phyloP scores from a whole-genome alignment of 176 grass and related monocot species.

The Carex scoparia region DNA sequence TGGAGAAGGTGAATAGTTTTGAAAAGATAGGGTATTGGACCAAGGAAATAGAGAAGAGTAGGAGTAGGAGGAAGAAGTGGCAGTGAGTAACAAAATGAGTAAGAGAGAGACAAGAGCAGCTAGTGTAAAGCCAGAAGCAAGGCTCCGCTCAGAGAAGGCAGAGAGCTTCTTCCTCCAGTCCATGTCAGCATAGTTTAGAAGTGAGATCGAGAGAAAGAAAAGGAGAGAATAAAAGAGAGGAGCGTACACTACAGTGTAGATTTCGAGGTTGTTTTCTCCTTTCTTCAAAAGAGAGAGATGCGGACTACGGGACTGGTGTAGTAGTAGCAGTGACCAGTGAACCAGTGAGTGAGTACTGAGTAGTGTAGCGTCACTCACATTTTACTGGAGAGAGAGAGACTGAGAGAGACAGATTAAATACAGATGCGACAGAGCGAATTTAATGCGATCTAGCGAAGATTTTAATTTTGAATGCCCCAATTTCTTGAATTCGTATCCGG shows the following conservation, averaged over 20 bases:
- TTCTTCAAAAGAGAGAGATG: not conserved
- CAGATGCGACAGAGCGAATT: not conserved
- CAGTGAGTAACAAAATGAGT: constrained; percentile 16
- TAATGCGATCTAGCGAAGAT: not conserved
- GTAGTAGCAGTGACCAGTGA: not conserved
- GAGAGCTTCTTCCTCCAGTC: constrained; percentile 25
- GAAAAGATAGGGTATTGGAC: constrained; percentile 6
- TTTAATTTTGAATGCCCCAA: not conserved
- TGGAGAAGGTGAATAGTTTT: not conserved
- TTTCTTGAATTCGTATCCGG: too few species aligned
- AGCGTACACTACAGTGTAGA: not conserved
- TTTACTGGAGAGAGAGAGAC: not conserved
- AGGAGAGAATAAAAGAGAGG: not conserved
- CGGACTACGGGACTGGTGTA: not conserved
- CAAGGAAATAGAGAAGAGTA: constrained; percentile 14
- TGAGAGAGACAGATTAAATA: not conserved
- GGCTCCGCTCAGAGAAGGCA: constrained; percentile 22
- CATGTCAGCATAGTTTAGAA: constrained; percentile 7
- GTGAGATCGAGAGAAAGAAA: not conserved
- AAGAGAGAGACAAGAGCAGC: constrained; percentile 27
- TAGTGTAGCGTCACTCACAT: not conserved
- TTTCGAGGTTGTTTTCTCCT: not conserved
- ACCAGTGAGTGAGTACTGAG: not conserved
- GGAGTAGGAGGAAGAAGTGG: not conserved
- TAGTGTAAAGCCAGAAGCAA: constrained; percentile 28